Percentiles rank a stretch among this genome's conserved stretches.
Evolutionary conservation across 2,329 filamentous ascomycete genomes (phyloP).

Genomic region (Sordariomycetes sp.): DNA sequence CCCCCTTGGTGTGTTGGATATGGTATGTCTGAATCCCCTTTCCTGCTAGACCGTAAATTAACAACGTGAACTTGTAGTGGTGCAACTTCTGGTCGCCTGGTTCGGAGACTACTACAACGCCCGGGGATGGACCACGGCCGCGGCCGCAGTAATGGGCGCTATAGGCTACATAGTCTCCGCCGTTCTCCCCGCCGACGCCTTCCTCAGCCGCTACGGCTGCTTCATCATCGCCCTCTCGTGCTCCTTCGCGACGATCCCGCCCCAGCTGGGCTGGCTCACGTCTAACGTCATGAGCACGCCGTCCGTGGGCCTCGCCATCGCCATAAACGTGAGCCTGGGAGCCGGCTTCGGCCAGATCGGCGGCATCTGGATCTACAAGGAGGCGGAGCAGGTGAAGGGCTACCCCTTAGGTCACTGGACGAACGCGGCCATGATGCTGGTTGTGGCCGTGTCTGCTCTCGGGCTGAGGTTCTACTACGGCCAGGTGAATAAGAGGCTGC

Average conservation of each 20-base stretch:
- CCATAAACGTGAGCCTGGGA: slow-evolving; percentile 55
- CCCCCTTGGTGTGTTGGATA: slow-evolving; percentile 55
- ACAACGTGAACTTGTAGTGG: slow-evolving; percentile 15
- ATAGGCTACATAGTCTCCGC: slow-evolving; percentile 50
- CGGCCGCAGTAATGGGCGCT: slow-evolving; percentile 30
- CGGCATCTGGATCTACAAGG: slow-evolving; percentile 50
- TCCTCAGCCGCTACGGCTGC: slow-evolving; percentile 53
- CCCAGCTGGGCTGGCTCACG: slow-evolving; percentile 60
- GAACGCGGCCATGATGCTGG: slow-evolving; percentile 47
- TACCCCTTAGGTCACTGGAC: slow-evolving; percentile 60
- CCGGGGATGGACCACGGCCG: slow-evolving; percentile 32
- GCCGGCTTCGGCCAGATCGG: slow-evolving; percentile 61
- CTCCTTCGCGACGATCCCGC: slow-evolving; percentile 58
- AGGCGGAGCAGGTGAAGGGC: slow-evolving; percentile 42
- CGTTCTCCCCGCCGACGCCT: slow-evolving; percentile 48
- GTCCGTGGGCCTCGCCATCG: slow-evolving; percentile 57
- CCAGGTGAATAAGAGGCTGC: background rate
- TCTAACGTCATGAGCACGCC: slow-evolving; percentile 57
- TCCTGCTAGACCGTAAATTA: slow-evolving; percentile 1
- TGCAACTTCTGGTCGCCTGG: slow-evolving; percentile 35
- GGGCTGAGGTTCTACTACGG: slow-evolving; percentile 3
- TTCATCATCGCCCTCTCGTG: slow-evolving; percentile 58
- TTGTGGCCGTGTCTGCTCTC: slow-evolving; percentile 14
- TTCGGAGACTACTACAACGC: slow-evolving; percentile 54
- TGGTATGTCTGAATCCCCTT: slow-evolving; percentile 17